Base-by-base conservation (phyloP, 2,329 filamentous ascomycete species). In the Malbranchea zuffiana region DNA sequence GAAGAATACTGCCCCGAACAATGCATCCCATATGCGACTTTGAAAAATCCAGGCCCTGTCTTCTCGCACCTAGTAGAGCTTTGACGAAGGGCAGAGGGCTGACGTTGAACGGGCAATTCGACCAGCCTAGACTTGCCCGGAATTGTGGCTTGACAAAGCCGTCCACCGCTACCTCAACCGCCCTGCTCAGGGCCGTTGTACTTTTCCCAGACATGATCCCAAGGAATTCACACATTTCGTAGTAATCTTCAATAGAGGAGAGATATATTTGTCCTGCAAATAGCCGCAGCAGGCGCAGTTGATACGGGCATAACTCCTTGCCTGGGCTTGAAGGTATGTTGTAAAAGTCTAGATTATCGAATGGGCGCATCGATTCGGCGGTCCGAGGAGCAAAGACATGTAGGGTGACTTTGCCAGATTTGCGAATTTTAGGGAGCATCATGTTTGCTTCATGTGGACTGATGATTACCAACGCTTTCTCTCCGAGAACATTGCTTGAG, bases 241-340 rank as follows among this genome's bases (percentile, higher is more conserved):
- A 23, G 26, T 82, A 84, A 35, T 80, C 68, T 0, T 58, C 43
- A 25, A 63, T 69, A 0, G 60, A 63, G 0, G 52, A 52, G 6
- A 82, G 60, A 46, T 82, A 83, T 0, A 82, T 60, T 36, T 79
- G 75, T 0, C 79, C 79, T 0, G 79, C 64, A 38, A 83, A 82
- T 0, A 83, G 53, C 27, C 78, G 77, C 0, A 83, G 62, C 36
- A 72, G 42, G 19, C 20, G 25, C 4, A 31, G 61, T 1, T 59
- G 52, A 0, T 58, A 50, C 51, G 6, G 46, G 51, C 8, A 37
- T 1, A 31, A 42, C 19, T 47, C 44, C 1, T 3, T 3, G 2
- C 42, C 41, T 0, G 52, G 26, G 1, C 25, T 19, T 10, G 21
- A 32, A 1, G 62, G 60, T 1, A 65, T 39, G 1, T 54, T 56